These are phyloP conservation scores for Ustilago xerochloae DNA, from an alignment of 1,284 basidiomycete genomes.

Conservation along the genomic window DNA sequence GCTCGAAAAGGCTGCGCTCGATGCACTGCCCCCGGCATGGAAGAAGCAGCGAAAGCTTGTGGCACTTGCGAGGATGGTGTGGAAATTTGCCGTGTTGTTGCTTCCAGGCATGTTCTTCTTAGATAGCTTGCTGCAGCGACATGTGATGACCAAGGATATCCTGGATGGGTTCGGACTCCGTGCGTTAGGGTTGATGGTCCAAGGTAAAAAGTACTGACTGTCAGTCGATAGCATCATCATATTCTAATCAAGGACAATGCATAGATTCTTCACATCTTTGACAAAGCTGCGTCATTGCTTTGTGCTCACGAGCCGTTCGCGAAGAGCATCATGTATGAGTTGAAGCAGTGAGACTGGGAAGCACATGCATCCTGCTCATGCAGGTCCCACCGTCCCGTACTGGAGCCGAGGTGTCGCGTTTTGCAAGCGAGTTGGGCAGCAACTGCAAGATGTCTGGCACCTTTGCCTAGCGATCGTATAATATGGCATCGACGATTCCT, in stretches of 20 bases:
- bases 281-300: no score
- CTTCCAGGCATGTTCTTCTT: conserved; percentile 25
- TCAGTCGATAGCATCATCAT: not conserved
- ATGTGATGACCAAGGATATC: conserved; percentile 30
- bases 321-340: no score
- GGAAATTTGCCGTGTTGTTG: conserved; percentile 29
- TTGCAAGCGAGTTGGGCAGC: not conserved
- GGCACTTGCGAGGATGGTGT: conserved; percentile 8
- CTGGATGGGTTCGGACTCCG: conserved; percentile 23
- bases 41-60: conserved; percentile 21
- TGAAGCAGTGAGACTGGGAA: no score
- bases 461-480: no score
- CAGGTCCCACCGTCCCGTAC: not conserved
- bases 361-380: not conserved
- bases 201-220: conserved; percentile 24
- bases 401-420: conserved; percentile 2
- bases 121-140: conserved; percentile 24
- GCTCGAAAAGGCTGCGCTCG: conserved; percentile 22
- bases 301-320: no score
- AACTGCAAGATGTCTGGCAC: no score
- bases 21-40: conserved; percentile 13
- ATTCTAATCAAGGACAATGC: conserved; percentile 13
- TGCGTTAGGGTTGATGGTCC: conserved; percentile 23
- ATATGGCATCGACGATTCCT: no score
- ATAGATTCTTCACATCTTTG: not conserved